phyloP scores from a whole-genome alignment of 208 protist species.

The Acanthamoeba rhysodes region DNA sequence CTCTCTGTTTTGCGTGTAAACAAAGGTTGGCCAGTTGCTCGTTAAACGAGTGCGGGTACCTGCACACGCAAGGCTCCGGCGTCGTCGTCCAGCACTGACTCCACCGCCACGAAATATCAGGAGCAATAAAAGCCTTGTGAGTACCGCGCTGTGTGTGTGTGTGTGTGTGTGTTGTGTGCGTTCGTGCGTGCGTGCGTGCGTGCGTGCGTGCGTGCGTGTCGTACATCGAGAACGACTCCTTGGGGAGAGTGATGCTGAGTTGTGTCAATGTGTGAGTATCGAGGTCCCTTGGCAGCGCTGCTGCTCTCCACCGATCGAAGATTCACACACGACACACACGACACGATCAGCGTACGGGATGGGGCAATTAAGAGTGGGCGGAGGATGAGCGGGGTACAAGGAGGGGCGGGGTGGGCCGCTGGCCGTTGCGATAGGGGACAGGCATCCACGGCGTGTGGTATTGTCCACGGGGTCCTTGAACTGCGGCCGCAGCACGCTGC shows the following conservation, averaged over 20 bases:
- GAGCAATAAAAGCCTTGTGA: too few relatives aligned
- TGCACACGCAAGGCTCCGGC: background rate
- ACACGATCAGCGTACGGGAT: background rate
- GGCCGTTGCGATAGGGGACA: background rate
- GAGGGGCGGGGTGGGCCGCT: background rate
- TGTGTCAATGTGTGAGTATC: background rate
- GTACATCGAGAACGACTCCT: background rate
- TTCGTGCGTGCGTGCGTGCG: too few relatives aligned
- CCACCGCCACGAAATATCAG: too few relatives aligned
- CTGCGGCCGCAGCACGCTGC: conserved; percentile 82
- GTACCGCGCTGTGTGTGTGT: too few relatives aligned
- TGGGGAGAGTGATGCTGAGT: background rate
- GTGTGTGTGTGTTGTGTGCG: too few relatives aligned
- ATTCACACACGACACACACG: background rate
- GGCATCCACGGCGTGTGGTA: conserved; percentile 81
- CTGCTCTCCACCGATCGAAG: background rate
- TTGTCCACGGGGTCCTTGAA: conserved; percentile 87
- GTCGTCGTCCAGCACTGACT: too few relatives aligned
- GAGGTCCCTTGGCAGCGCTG: conserved; percentile 74
- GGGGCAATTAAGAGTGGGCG: too few relatives aligned
- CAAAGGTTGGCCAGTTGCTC: conserved; percentile 35
- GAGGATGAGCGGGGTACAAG: background rate
- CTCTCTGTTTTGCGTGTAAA: too few relatives aligned
- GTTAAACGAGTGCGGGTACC: conserved; percentile 33
- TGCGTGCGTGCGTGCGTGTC: too few relatives aligned